Evolutionary conservation across 768 basidiomycete species (phyloP), one percentile per base, ranked within the genome.

Genomic region (Mycena kentingensis): DNA sequence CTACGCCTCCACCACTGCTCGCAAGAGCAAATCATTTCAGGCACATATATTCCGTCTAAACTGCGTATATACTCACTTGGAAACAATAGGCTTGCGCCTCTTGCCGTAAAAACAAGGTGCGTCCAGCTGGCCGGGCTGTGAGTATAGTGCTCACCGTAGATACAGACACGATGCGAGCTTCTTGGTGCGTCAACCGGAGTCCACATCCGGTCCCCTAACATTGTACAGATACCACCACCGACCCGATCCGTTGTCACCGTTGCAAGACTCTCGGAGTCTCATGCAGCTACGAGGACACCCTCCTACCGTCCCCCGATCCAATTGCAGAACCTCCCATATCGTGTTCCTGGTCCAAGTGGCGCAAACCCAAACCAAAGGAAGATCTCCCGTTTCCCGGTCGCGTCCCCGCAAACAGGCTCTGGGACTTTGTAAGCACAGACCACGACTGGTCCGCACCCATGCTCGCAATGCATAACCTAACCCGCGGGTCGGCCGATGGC

Each of bases 61-160:
- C 34, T 24, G 34, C 5, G 19, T 16, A 22, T 29, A 31, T 27
- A 26, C 5, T 19, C 66, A 35, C 27, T 19, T 10, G 8, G 26
- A 73, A 72, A 52, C 69, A 72, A 43, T 63, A 73, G 54, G 74
- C 76, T 2, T 77, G 74, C 47, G 52, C 70, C 2, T 75, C 75
- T 24, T 76, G 74, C 51, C 62, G 73, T 39, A 76, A 76, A 50
- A 66, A 74, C 62, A 76, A 76, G n/a, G n/a, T n/a, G n/a, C n/a
- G n/a, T n/a, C n/a, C n/a, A n/a, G n/a, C n/a, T n/a, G n/a, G n/a
- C n/a, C n/a, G n/a, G n/a, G n/a, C n/a, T n/a, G n/a, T n/a, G n/a
- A n/a, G n/a, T n/a, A n/a, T n/a, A n/a, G n/a, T n/a, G n/a, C n/a
- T n/a, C n/a, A n/a, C n/a, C n/a, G n/a, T n/a, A n/a, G n/a, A n/a